Conservation (phyloP, 768 basidiomycete species). For the Hortiboletus flavorubellus region DNA sequence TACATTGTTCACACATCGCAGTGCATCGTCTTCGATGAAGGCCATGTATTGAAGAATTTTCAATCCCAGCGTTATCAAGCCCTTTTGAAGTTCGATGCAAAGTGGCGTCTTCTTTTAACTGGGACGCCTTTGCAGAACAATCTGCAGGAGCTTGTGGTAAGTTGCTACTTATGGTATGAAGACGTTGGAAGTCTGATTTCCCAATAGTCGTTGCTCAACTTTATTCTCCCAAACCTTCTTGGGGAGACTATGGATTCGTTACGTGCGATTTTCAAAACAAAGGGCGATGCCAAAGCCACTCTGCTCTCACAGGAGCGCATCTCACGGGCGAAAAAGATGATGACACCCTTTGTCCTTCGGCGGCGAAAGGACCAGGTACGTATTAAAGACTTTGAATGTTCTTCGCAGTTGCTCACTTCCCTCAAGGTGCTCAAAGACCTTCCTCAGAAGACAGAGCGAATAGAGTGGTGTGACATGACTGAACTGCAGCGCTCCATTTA, state of each 20-base stretch:
- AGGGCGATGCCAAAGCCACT: conserved; percentile 86
- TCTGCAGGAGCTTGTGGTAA: conserved; percentile 82
- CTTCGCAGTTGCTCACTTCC: background rate
- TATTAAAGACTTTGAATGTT: background rate
- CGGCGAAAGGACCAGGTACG: conserved; percentile 89
- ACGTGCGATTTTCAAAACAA: conserved; percentile 95
- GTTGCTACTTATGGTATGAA: conserved; percentile 23
- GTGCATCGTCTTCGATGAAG: conserved; percentile 96
- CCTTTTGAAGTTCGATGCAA: conserved; percentile 77
- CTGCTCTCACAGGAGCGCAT: conserved; percentile 91
- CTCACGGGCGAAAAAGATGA: conserved; percentile 96
- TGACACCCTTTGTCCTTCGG: conserved; percentile 98
- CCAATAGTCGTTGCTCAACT: conserved; percentile 89
- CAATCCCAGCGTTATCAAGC: conserved; percentile 95
- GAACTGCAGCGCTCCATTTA: conserved; percentile 79
- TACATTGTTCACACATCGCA: conserved; percentile 30
- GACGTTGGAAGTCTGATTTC: conserved; percentile 5
- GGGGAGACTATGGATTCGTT: conserved; percentile 71
- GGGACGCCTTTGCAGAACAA: conserved; percentile 96
- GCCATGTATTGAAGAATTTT: conserved; percentile 96
- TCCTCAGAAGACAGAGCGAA: conserved; percentile 87
- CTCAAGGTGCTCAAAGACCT: conserved; percentile 85
- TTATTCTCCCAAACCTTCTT: conserved; percentile 93
- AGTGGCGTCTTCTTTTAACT: conserved; percentile 89
- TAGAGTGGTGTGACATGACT: conserved; percentile 96